Evolutionary conservation across 129 eudicot genomes (phyloP), one percentile per base, ranked within the genome.

Genomic region (Kitagawia praeruptora): DNA sequence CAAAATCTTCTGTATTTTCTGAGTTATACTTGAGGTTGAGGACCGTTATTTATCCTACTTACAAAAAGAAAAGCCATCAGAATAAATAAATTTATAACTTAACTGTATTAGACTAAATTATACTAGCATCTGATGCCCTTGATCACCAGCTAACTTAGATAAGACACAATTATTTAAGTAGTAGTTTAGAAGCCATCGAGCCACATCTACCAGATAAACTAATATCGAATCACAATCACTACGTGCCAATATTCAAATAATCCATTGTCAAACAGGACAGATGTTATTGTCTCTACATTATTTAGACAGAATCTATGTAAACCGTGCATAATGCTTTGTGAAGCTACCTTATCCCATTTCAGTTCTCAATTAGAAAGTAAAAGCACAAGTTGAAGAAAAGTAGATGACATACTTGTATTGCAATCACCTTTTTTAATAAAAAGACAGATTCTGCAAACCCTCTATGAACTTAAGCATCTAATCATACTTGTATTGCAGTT

Each of bases 391-490:
- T 12, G 77, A 77, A 80, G 76, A 80, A 76, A 69, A 66, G 77
- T 74, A 47, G 75, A 53, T 41, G 51, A 54, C 53, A 39, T 48
- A 38, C 34, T 25, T 23, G 21, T 47, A 76, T 76, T 75, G 70
- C 77, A 39, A 46, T 45, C 54, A 21, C 79, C 75, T 42, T 80
- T 78, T 66, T 16, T 76, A 47, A 83, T 71, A 81, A 78, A 49
- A 49, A 78, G 48, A 70, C 75, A 70, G 53, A 75, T 80, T 80
- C 78, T 70, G 23, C 74, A 70, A 49, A 80, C 45, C 47, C 74
- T 80, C 63, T 41, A 83, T 19, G 54, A 45, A 18, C 25, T 49
- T 42, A 74, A 69, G 86, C 82, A 83, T 80, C 80, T 78, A 83
- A 37, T 75, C 19, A 44, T 37, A 74, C 41, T 67, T 31, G 47